phyloP scores from a whole-genome alignment of 1,284 basidiomycete species.

The Ceratobasidium sp. region DNA sequence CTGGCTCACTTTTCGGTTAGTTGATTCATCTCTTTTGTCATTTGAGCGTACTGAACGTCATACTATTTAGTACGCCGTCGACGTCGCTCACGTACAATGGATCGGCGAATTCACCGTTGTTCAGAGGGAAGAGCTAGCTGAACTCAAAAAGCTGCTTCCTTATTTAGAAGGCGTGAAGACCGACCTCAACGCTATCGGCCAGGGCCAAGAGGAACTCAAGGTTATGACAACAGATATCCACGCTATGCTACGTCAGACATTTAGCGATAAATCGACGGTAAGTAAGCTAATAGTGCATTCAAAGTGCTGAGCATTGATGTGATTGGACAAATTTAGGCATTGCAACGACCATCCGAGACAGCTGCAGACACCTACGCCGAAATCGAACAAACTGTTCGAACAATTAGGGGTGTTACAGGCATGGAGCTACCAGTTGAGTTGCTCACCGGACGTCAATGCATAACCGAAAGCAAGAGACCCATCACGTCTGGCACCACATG shows the following conservation, averaged over 20 bases:
- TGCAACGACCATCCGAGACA: neutral
- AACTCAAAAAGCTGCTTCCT: conserved; percentile 8
- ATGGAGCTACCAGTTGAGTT: conserved; percentile 30
- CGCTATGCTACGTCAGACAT: neutral
- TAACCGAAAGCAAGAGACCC: neutral
- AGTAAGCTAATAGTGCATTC: neutral
- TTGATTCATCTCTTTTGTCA: too few relatives aligned
- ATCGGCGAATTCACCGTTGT: conserved; percentile 40
- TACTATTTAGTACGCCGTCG: neutral
- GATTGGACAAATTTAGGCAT: neutral
- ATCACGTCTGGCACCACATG: conserved; percentile 34
- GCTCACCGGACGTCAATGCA: conserved; percentile 29
- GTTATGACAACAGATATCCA: neutral
- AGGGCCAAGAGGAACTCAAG: neutral
- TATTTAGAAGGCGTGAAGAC: neutral
- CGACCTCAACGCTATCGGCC: neutral
- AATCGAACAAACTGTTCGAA: conserved; percentile 10
- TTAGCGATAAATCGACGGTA: neutral
- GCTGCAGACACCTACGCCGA: conserved; percentile 12
- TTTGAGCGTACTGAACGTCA: neutral
- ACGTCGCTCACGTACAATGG: conserved; percentile 36
- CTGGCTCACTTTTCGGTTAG: conserved; percentile 15
- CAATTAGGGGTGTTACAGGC: conserved; percentile 24
- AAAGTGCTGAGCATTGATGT: neutral
- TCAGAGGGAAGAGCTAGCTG: conserved; percentile 4